Conservation (phyloP, 345 rosid genomes). For the Rhizophora mangle region DNA sequence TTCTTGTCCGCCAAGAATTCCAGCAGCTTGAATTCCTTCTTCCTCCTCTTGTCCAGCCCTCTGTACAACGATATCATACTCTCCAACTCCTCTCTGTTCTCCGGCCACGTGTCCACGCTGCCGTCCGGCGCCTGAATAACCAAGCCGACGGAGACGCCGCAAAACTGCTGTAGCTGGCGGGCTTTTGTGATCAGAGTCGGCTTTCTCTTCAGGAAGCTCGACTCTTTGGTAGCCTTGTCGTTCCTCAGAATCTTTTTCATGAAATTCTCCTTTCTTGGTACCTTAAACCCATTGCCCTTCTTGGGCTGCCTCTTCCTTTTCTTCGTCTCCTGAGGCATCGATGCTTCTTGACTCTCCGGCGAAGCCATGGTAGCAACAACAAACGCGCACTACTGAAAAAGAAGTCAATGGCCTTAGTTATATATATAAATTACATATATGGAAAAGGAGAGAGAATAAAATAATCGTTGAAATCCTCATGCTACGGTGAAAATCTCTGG, state of each 20-base stretch:
- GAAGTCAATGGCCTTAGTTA: no score
- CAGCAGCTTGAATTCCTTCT: not conserved
- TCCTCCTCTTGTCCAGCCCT: not conserved
- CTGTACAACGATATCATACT: not conserved
- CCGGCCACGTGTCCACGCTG: not conserved
- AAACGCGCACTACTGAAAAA: no score
- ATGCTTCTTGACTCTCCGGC: not conserved
- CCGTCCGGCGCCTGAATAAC: not conserved
- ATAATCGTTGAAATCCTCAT: no score
- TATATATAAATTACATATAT: no score
- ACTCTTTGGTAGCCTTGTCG: not conserved
- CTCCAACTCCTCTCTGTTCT: not conserved
- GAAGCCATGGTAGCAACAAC: no score
- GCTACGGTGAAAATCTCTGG: no score
- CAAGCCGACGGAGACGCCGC: not conserved
- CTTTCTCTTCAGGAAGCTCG: not conserved
- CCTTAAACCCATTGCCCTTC: not conserved
- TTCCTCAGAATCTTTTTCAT: not conserved
- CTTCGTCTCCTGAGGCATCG: not conserved
- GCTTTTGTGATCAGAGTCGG: not conserved
- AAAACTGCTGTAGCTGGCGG: not conserved
- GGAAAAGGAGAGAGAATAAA: no score
- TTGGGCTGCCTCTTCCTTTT: not conserved
- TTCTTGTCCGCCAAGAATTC: not conserved
- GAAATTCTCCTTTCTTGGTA: not conserved